Evolutionary conservation across 2,329 filamentous ascomycete genomes (phyloP).

Genomic region (Amesomyces nigricolor): DNA sequence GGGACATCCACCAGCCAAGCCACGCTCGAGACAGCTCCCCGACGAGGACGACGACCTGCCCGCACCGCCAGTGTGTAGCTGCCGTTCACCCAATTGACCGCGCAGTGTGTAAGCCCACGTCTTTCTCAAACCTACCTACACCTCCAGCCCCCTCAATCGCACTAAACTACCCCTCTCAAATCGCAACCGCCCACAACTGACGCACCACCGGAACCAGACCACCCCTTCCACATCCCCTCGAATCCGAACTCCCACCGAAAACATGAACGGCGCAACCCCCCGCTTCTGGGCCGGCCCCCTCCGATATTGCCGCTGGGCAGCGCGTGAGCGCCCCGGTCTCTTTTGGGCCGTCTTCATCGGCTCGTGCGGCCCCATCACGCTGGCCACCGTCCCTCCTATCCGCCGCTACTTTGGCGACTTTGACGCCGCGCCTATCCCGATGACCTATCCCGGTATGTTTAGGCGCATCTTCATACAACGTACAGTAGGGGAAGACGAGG

Average conservation of each 20-base stretch:
- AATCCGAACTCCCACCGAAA: conserved; percentile 18
- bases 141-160: neutral
- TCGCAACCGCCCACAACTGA: neutral
- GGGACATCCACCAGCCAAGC: conserved; percentile 12
- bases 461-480: no score
- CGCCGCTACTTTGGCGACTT: conserved; percentile 68
- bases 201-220: neutral
- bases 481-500: neutral
- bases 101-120: neutral
- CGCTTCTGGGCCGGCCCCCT: conserved; percentile 80
- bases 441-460: conserved; percentile 86
- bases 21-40: neutral
- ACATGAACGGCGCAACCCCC: conserved; percentile 60
- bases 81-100: conserved; percentile 9
- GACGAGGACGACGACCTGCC: conserved; percentile 1
- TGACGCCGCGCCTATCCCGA: conserved; percentile 65
- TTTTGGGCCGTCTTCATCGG: conserved; percentile 83
- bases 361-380: conserved; percentile 61
- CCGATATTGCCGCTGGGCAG: conserved; percentile 81
- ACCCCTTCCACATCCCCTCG: neutral
- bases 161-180: neutral
- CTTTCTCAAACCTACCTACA: neutral
- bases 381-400: conserved; percentile 69
- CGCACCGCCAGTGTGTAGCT: neutral
- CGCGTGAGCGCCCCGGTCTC: conserved; percentile 81